Conservation (phyloP, 495 filamentous ascomycete species). For the Trichoderma erinaceum region DNA sequence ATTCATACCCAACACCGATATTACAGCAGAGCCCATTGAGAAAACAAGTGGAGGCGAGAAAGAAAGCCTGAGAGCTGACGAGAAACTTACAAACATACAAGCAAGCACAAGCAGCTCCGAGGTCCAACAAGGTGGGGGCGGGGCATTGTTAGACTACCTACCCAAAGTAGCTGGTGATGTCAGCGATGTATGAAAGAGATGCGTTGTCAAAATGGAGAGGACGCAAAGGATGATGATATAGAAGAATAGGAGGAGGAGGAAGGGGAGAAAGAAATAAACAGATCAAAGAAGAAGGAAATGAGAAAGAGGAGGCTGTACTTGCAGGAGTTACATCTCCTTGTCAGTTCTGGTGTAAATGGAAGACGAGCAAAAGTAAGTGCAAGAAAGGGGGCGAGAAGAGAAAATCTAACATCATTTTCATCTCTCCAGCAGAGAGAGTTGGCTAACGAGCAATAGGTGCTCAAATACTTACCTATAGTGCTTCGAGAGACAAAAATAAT, state of each 20-base stretch:
- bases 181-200: not conserved
- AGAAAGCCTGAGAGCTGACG: not conserved
- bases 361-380: too few species aligned
- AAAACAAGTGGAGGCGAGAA: not conserved
- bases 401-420: too few species aligned
- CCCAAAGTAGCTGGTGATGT: not conserved
- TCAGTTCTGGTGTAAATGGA: too few species aligned
- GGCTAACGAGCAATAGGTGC: too few species aligned
- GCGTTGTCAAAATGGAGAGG: not conserved
- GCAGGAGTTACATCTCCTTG: too few species aligned
- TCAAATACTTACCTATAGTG: too few species aligned
- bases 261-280: not conserved
- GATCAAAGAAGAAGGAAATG: not conserved
- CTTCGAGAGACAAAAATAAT: too few species aligned
- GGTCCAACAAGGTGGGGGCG: constrained; percentile 5
- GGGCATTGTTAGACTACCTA: not conserved
- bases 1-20: not conserved
- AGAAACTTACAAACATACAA: not conserved
- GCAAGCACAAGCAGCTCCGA: not conserved
- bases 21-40: not conserved
- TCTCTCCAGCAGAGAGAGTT: too few species aligned
- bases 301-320: too few species aligned
- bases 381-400: too few species aligned
- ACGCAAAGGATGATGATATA: not conserved
- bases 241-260: too few species aligned